A percentile compares a stretch with the other conserved stretches of the same genome.
Conservation (phyloP, 345 rosid genomes). For the Pseudoturritis turrita region DNA sequence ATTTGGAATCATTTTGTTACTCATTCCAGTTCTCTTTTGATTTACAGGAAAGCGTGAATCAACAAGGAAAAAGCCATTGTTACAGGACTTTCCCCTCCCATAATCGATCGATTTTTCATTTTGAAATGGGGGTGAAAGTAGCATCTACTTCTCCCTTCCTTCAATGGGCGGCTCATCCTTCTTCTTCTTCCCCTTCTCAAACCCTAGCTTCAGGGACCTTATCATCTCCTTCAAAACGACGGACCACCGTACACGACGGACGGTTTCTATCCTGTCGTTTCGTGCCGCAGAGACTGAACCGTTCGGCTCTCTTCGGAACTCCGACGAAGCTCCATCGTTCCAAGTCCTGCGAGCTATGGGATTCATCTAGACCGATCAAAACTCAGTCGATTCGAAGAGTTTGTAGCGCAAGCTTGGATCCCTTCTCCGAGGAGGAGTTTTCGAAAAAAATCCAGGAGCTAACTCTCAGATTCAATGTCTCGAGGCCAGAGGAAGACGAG, state of each 20-base stretch:
- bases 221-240: slow-evolving; percentile 59
- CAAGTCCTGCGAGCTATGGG: slow-evolving; percentile 42
- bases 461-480: slow-evolving; percentile 48
- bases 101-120: not conserved
- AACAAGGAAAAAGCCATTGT: not conserved
- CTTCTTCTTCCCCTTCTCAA: slow-evolving; percentile 54
- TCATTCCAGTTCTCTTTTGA: not conserved
- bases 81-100: not conserved
- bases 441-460: slow-evolving; percentile 54
- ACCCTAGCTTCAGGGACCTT: slow-evolving; percentile 50
- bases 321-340: slow-evolving; percentile 37
- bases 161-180: slow-evolving; percentile 60
- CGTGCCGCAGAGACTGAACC: slow-evolving; percentile 38
- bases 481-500: slow-evolving; percentile 28
- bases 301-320: slow-evolving; percentile 44
- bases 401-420: slow-evolving; percentile 53
- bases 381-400: slow-evolving; percentile 34
- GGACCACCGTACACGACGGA: slow-evolving; percentile 20
- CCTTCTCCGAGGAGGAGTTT: slow-evolving; percentile 75
- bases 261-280: slow-evolving; percentile 31
- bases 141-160: slow-evolving; percentile 41
- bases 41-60: slow-evolving; percentile 27
- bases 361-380: slow-evolving; percentile 26
- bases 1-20: not conserved
- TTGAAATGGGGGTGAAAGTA: slow-evolving; percentile 60